Evolutionary conservation across 257 asterid genomes (phyloP).

Genomic region (Vinca minor): DNA sequence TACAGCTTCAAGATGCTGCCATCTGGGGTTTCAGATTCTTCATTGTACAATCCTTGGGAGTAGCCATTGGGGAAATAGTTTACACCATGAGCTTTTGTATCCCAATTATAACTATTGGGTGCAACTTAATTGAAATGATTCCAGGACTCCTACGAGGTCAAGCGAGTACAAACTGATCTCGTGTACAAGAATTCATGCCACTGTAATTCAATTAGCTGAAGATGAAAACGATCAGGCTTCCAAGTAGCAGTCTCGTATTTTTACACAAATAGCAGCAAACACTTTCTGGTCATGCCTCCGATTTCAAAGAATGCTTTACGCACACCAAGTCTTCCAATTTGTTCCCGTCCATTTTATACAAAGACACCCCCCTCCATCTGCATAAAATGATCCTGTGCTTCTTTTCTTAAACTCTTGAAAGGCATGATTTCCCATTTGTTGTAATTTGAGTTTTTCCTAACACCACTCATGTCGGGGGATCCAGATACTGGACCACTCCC

Average conservation of each 20-base stretch:
- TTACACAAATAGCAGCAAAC: background rate
- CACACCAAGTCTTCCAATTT: slow-evolving; percentile 92
- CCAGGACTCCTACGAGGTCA: too few species aligned
- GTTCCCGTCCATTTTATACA: slow-evolving; percentile 95
- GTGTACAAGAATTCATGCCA: too few species aligned
- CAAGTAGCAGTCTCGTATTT: background rate
- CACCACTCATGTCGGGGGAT: slow-evolving; percentile 55
- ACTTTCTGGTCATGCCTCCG: slow-evolving; percentile 22
- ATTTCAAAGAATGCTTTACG: slow-evolving; percentile 49
- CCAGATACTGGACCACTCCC: slow-evolving; percentile 74
- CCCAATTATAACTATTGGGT: background rate
- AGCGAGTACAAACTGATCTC: too few species aligned
- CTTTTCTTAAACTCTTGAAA: slow-evolving; percentile 47
- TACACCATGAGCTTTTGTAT: background rate
- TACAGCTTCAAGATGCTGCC: background rate
- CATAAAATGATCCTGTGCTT: slow-evolving; percentile 47
- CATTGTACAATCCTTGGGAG: background rate
- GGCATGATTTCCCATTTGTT: slow-evolving; percentile 84
- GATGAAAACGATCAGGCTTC: background rate
- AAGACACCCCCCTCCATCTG: slow-evolving; percentile 78
- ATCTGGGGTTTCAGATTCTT: background rate
- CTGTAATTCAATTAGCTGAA: background rate
- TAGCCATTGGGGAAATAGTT: background rate
- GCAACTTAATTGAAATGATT: background rate
- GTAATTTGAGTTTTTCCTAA: slow-evolving; percentile 68